A percentile compares a stretch with the other conserved stretches of the same genome.
phyloP scores from a whole-genome alignment of 2,329 filamentous ascomycete genomes.

The Mariannaea sp. region DNA sequence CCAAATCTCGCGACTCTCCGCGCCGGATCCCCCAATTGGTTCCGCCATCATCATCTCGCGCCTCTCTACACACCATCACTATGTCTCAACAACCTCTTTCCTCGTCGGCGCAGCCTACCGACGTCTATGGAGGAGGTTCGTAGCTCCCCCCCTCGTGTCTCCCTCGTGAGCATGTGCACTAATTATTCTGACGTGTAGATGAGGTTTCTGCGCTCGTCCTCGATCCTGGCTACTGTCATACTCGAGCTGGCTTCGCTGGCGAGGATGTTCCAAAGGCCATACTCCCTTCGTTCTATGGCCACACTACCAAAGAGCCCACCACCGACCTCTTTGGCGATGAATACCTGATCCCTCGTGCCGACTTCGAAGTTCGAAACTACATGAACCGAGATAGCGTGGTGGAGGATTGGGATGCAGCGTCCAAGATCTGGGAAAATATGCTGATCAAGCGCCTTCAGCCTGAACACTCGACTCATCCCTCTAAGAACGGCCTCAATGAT shows the following conservation, averaged over 20 bases:
- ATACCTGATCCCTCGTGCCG: slow-evolving; percentile 74
- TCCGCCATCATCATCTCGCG: slow-evolving; percentile 20
- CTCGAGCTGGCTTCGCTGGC: slow-evolving; percentile 93
- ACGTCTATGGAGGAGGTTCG: slow-evolving; percentile 67
- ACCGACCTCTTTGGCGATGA: slow-evolving; percentile 86
- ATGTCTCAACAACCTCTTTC: slow-evolving; percentile 63
- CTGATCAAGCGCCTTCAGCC: slow-evolving; percentile 88
- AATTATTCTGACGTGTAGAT: slow-evolving; percentile 59
- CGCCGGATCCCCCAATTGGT: slow-evolving; percentile 37
- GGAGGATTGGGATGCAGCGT: slow-evolving; percentile 93
- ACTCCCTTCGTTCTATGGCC: slow-evolving; percentile 86
- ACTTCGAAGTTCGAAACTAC: slow-evolving; percentile 87
- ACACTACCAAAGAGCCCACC: slow-evolving; percentile 52
- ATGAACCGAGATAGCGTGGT: slow-evolving; percentile 89
- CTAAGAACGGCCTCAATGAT: slow-evolving; percentile 81
- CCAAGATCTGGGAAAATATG: slow-evolving; percentile 89
- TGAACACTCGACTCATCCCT: slow-evolving; percentile 68
- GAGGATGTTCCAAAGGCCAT: slow-evolving; percentile 97
- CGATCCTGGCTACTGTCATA: slow-evolving; percentile 89
- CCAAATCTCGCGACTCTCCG: slow-evolving; percentile 32
- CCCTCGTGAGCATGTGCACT: slow-evolving; percentile 24
- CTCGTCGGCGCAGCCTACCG: slow-evolving; percentile 62
- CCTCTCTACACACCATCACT: slow-evolving; percentile 25
- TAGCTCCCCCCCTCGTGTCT: slow-evolving; percentile 28
- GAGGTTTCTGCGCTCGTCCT: slow-evolving; percentile 97